Evolutionary conservation across 805 yeast species (phyloP).

Genomic region (Ogataea thermomethanolica): DNA sequence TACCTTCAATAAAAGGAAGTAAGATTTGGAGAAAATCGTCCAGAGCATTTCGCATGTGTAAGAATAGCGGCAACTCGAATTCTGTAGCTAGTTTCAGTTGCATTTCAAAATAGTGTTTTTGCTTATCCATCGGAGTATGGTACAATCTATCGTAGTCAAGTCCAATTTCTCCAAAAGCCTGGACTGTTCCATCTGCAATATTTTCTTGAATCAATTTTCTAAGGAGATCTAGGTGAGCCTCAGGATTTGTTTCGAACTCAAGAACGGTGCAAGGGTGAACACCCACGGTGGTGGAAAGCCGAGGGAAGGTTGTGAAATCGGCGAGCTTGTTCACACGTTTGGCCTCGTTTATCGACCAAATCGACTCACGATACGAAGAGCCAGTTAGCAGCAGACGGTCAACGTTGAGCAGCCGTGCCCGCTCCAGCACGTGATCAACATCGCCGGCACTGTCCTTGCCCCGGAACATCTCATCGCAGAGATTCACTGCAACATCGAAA

Average conservation of each 20-base stretch:
- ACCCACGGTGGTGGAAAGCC: constrained; percentile 72
- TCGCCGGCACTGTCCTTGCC: constrained; percentile 79
- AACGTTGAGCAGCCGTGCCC: constrained; percentile 69
- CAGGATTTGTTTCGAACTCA: constrained; percentile 41
- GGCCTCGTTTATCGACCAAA: constrained; percentile 57
- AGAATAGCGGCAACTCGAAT: constrained; percentile 68
- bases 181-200: constrained; percentile 47
- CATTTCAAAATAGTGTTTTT: constrained; percentile 58
- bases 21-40: constrained; percentile 71
- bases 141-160: constrained; percentile 89
- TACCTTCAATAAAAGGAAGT: constrained; percentile 54
- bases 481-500: constrained; percentile 52
- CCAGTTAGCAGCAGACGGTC: constrained; percentile 78
- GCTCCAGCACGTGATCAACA: constrained; percentile 53
- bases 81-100: constrained; percentile 70
- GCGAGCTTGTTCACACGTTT: constrained; percentile 10
- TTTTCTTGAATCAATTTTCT: constrained; percentile 49
- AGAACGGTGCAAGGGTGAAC: constrained; percentile 90
- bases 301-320: constrained; percentile 23
- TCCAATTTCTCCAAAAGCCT: constrained; percentile 94
- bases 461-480: constrained; percentile 84
- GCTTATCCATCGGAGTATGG: constrained; percentile 67
- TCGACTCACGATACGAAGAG: constrained; percentile 65
- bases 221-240: constrained; percentile 45
- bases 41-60: constrained; percentile 86